A percentile compares a stretch with the other conserved stretches of the same genome.
Conservation (phyloP, 2,329 filamentous ascomycete genomes). For the Boeremia exigua region DNA sequence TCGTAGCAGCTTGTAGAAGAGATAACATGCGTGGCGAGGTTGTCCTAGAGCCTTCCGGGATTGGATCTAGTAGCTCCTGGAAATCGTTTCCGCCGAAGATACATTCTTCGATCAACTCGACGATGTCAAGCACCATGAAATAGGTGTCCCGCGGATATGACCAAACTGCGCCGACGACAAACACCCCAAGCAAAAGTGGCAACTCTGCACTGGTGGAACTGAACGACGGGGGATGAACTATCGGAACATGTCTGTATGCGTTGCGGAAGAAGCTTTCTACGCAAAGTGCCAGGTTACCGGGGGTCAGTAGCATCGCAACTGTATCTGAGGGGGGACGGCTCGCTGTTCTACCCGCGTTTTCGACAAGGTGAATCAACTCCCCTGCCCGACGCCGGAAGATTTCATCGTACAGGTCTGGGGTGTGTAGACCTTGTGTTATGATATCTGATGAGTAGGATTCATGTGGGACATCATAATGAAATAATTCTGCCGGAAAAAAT, state of each 20-base stretch:
- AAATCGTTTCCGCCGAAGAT: not conserved
- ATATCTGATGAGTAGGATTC: not conserved
- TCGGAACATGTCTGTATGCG: slow-evolving; percentile 1
- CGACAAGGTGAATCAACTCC: not conserved
- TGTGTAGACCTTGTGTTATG: not conserved
- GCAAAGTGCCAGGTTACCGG: not conserved
- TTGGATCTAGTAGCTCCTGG: not conserved
- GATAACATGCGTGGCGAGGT: not conserved
- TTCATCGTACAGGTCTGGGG: not conserved
- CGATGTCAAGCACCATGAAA: slow-evolving; percentile 1
- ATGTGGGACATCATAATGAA: not conserved
- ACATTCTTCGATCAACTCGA: not conserved
- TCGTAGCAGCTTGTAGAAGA: slow-evolving; percentile 1
- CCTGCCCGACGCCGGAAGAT: not conserved
- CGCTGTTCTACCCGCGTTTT: not conserved
- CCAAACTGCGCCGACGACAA: slow-evolving; percentile 5
- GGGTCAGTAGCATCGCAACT: not conserved
- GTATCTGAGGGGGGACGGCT: not conserved
- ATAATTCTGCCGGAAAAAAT: not conserved
- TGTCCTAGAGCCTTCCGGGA: accelerated
- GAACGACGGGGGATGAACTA: slow-evolving; percentile 2
- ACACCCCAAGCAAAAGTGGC: not conserved
- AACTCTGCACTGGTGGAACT: not conserved
- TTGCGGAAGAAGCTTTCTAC: not conserved
- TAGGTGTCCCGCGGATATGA: slow-evolving; percentile 7